phyloP scores from a whole-genome alignment of 2,329 filamentous ascomycete genomes.

The Monilinia fructigena region DNA sequence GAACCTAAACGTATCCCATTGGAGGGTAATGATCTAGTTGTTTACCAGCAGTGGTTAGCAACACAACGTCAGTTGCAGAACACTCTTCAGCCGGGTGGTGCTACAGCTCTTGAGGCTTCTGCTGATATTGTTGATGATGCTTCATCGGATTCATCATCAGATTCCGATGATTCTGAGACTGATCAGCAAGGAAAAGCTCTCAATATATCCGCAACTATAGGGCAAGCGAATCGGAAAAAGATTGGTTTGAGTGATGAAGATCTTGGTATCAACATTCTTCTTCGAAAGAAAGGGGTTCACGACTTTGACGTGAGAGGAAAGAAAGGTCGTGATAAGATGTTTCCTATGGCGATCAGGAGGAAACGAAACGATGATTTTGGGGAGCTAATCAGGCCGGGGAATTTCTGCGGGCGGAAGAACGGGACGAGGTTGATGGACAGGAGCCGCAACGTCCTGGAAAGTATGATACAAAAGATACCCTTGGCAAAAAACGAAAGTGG shows the following conservation, averaged over 20 bases:
- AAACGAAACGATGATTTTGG: conserved; percentile 88
- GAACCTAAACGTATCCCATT: conserved; percentile 64
- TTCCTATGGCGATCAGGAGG: conserved; percentile 78
- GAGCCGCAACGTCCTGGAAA: conserved; percentile 55
- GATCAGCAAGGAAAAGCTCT: conserved; percentile 90
- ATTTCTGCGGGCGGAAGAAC: conserved; percentile 87
- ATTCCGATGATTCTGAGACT: conserved; percentile 83
- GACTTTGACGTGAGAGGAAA: conserved; percentile 92
- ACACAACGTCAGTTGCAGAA: conserved; percentile 85
- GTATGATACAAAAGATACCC: conserved; percentile 54
- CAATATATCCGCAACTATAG: conserved; percentile 82
- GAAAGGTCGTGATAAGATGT: conserved; percentile 88
- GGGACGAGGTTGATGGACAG: conserved; percentile 70
- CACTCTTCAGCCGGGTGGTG: conserved; percentile 69
- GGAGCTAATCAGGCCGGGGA: conserved; percentile 89
- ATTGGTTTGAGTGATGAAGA: conserved; percentile 85
- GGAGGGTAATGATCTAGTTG: conserved; percentile 69
- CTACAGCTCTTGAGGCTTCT: conserved; percentile 65
- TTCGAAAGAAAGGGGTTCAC: conserved; percentile 85
- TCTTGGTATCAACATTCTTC: conserved; percentile 83
- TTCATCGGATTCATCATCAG: conserved; percentile 80
- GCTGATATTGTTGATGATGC: conserved; percentile 78
- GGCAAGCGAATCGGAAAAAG: conserved; percentile 81
- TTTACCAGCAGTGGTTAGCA: conserved; percentile 91
- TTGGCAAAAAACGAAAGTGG: conserved; percentile 95